Evolutionary conservation across 805 yeast genomes (phyloP).

Genomic region (Diddensiella transvaalensis): DNA sequence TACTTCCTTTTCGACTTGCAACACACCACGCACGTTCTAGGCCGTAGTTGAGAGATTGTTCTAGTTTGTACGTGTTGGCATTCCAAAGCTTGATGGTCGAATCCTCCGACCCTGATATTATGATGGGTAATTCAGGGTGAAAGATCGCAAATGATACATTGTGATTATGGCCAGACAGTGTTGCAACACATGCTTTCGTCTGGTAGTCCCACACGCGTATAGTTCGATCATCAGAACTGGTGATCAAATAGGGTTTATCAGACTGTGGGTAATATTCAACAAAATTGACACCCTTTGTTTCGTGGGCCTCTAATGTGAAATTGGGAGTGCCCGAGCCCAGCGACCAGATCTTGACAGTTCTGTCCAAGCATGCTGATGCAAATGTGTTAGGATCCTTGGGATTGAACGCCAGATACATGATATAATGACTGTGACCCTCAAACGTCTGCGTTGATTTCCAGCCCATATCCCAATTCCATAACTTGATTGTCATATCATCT

Average conservation of each 20-base stretch:
- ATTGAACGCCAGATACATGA: conserved; percentile 91
- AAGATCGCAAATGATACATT: conserved; percentile 96
- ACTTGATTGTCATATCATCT: conserved; percentile 85
- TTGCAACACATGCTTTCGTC: conserved; percentile 91
- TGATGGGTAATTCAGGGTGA: conserved; percentile 96
- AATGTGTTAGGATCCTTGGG: conserved; percentile 97
- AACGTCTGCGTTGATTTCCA: conserved; percentile 89
- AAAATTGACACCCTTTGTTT: conserved; percentile 88
- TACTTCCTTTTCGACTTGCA: conserved; percentile 66
- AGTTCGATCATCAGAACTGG: conserved; percentile 87
- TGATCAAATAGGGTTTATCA: conserved; percentile 93
- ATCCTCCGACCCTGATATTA: conserved; percentile 95
- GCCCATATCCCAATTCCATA: conserved; percentile 96
- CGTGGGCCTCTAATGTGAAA: conserved; percentile 88
- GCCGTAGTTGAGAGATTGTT: conserved; percentile 84
- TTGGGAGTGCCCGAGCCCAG: conserved; percentile 83
- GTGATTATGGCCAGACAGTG: conserved; percentile 87
- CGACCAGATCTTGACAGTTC: conserved; percentile 96
- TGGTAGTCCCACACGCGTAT: conserved; percentile 95
- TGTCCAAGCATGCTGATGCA: conserved; percentile 95
- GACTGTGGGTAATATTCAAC: conserved; percentile 97
- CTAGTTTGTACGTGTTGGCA: conserved; percentile 87
- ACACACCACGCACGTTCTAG: conserved; percentile 98
- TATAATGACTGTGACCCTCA: conserved; percentile 94
- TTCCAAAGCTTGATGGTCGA: conserved; percentile 94